These are phyloP conservation scores for Penicillium sp. DNA, from an alignment of 2,329 filamentous ascomycete species.

Conservation along the genomic window DNA sequence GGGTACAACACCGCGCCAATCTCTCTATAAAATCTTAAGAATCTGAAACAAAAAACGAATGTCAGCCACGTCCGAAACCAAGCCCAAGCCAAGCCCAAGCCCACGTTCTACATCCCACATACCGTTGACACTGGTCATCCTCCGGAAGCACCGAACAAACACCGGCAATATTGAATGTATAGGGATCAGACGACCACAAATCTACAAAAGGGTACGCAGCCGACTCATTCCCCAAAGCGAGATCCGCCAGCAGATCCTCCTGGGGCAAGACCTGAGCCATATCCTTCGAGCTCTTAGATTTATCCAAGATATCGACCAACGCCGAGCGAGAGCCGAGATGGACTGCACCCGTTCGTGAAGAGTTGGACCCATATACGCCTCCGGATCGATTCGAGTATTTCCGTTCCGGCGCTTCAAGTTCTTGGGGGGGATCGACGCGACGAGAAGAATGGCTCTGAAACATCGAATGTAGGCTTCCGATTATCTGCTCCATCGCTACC, in stretches of 20 bases:
- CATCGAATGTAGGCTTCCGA: constrained; percentile 36
- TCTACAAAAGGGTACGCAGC: constrained; percentile 66
- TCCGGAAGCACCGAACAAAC: constrained; percentile 60
- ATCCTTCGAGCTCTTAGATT: constrained; percentile 45
- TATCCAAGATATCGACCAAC: constrained; percentile 59
- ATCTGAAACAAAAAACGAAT: constrained; percentile 33
- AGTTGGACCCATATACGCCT: constrained; percentile 35
- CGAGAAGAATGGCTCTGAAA: constrained; percentile 33
- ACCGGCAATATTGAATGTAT: constrained; percentile 58
- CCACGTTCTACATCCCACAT: constrained; percentile 7
- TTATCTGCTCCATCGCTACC: constrained; percentile 39
- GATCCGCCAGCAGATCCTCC: constrained; percentile 62
- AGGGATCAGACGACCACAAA: constrained; percentile 65
- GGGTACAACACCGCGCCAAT: constrained; percentile 63
- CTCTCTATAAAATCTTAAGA: constrained; percentile 60
- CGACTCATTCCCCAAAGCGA: constrained; percentile 64
- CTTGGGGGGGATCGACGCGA: constrained; percentile 17
- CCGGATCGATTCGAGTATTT: constrained; percentile 27
- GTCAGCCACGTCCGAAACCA: constrained; percentile 11
- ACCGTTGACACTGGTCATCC: constrained; percentile 54
- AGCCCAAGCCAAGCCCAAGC: not conserved
- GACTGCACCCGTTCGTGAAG: constrained; percentile 55
- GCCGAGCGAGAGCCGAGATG: constrained; percentile 63
- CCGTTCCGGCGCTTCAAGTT: constrained; percentile 12
- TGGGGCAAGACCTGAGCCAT: constrained; percentile 57